Conservation (phyloP, 78 protist genomes). For the Polysphondylium violaceum region DNA sequence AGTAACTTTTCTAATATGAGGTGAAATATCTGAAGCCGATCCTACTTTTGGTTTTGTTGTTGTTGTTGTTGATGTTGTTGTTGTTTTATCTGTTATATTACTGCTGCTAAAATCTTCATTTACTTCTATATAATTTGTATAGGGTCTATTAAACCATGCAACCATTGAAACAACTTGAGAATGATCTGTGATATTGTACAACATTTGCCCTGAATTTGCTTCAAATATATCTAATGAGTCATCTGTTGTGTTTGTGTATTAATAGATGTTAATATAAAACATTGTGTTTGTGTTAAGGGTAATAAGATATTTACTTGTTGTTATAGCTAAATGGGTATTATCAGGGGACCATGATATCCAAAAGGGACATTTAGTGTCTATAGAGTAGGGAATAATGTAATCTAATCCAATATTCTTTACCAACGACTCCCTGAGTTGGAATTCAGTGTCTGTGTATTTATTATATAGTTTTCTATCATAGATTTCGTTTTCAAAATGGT, state of each 20-base stretch:
- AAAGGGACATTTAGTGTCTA: conserved; percentile 43
- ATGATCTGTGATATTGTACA: conserved; percentile 37
- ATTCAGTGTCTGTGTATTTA: too few relatives aligned
- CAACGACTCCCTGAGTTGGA: too few relatives aligned
- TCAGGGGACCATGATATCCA: conserved; percentile 47
- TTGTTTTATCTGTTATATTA: not conserved
- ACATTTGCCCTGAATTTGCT: conserved; percentile 40
- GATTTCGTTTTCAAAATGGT: too few relatives aligned
- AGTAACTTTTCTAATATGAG: not conserved
- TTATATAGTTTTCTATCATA: too few relatives aligned
- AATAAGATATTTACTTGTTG: conserved; percentile 24
- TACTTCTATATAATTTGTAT: not conserved
- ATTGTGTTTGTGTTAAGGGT: not conserved
- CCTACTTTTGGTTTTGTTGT: not conserved
- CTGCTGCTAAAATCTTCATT: not conserved
- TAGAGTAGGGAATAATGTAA: too few relatives aligned
- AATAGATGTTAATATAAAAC: not conserved
- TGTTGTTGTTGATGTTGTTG: not conserved
- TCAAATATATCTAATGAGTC: conserved; percentile 45
- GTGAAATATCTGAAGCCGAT: not conserved
- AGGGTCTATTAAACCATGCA: conserved; percentile 30
- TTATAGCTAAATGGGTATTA: conserved; percentile 10
- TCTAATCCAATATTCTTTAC: too few relatives aligned
- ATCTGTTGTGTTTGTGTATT: not conserved
- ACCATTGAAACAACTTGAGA: conserved; percentile 39